These are phyloP conservation scores for Verticillium dahliae DNA, from an alignment of 2,329 filamentous ascomycete genomes.

Conservation along the genomic window DNA sequence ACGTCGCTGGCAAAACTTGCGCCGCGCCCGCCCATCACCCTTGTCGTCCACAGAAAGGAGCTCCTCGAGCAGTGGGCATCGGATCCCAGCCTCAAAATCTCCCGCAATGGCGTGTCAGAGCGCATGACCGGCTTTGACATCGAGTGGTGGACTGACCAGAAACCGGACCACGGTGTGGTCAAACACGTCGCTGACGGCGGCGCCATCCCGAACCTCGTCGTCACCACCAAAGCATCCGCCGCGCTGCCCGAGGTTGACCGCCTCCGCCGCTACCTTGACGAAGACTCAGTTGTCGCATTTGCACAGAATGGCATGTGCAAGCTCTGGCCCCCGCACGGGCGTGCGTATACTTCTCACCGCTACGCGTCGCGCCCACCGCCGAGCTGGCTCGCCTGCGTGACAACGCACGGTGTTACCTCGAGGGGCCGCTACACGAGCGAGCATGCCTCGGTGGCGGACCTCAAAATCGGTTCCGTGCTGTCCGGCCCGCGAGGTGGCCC, in stretches of 20 bases:
- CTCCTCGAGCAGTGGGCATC: conserved; percentile 41
- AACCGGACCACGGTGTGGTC: conserved; percentile 26
- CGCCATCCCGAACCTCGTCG: conserved; percentile 64
- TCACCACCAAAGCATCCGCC: conserved; percentile 68
- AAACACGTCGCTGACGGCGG: conserved; percentile 31
- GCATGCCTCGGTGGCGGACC: conserved; percentile 43
- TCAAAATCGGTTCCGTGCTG: conserved; percentile 40
- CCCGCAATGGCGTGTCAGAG: conserved; percentile 23
- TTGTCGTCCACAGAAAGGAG: conserved; percentile 63
- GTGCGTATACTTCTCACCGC: conserved; percentile 32
- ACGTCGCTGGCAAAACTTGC: conserved; percentile 57
- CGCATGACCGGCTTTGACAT: conserved; percentile 35
- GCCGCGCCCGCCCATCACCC: conserved; percentile 64
- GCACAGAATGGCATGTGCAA: conserved; percentile 83
- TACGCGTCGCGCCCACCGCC: conserved; percentile 39
- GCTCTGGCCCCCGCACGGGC: conserved; percentile 47
- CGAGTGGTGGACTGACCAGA: conserved; percentile 47
- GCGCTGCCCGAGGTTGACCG: conserved; percentile 55
- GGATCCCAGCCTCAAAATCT: conserved; percentile 36
- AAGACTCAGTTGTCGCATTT: conserved; percentile 68
- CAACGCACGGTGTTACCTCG: conserved; percentile 50
- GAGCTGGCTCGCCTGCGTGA: conserved; percentile 64
- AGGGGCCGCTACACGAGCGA: conserved; percentile 42
- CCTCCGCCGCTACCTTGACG: conserved; percentile 55
- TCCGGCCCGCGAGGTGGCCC: conserved; percentile 13